Evolutionary conservation across 202 grass and related monocot species (phyloP), one percentile per base, ranked within the genome.

Genomic region (Schoenoplectus tabernaemontani): DNA sequence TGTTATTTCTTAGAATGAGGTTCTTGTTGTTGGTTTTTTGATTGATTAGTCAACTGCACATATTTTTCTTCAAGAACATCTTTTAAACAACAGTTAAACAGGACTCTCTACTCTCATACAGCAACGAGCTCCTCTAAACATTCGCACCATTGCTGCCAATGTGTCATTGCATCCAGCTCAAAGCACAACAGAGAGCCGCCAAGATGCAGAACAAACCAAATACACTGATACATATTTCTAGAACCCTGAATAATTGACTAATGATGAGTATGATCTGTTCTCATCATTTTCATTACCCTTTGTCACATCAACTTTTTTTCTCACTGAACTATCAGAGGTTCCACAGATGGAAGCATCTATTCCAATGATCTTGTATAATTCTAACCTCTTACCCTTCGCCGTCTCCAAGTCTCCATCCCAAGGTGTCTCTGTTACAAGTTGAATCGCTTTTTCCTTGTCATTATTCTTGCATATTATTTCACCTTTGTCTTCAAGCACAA

Each of bases 201-300:
- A 17, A 28, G 7, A 33, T 72, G 50, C 11, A 72, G 30, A 16
- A 72, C 20, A 41, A 33, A 10, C 10, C 13, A 50, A 51, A 79
- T 64, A 43, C 46, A 83, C 4, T 51, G 17, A 1, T 42, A 53
- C 80, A 16, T 3, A 42, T 56, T 60, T 43, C 77, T 93, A 98
- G 36, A 92, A 98, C 48, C 91, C 89, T 57, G 86, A 90, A 77
- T 95, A 98, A 77, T 87, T 91, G 61, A 98, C 95, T 78, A 98
- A 83, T 0, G 95, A 92, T 23, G 89, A 98, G 80, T 98, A 95
- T 9, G 95, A 95, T 39, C 57, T 90, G 39, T 98, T 98, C 60
- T 98, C 95, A 69, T 98, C 91, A 28, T 82, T 84, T 19, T 78
- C 58, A 71, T 51, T 56, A 57, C 38, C 38, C 50, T 47, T 79